A percentile compares a stretch with the other conserved stretches of the same genome.
These are phyloP conservation scores for Kernera saxatilis DNA, from an alignment of 345 rosid species.

Conservation along the genomic window DNA sequence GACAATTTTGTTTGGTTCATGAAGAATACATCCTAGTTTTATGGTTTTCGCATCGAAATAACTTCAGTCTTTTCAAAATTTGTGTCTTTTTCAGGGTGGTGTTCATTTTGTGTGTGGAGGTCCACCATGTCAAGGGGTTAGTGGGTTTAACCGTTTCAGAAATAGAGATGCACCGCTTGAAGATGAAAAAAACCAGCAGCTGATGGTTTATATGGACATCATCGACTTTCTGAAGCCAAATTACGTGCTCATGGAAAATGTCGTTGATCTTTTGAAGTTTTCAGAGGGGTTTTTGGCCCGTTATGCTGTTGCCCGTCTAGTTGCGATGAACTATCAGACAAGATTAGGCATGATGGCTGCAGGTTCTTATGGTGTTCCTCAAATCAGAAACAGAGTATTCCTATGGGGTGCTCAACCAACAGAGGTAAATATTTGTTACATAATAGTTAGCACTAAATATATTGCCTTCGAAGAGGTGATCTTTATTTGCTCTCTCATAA, in stretches of 20 bases:
- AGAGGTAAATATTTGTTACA: slow-evolving; percentile 23
- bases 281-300: slow-evolving; percentile 35
- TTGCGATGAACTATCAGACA: slow-evolving; percentile 42
- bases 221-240: slow-evolving; percentile 39
- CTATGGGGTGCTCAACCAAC: slow-evolving; percentile 46
- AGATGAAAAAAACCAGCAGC: slow-evolving; percentile 32
- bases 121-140: slow-evolving; percentile 44
- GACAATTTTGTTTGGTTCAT: background rate
- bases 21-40: background rate
- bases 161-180: slow-evolving; percentile 29
- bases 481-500: background rate
- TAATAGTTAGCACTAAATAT: background rate
- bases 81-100: slow-evolving; percentile 23
- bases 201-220: slow-evolving; percentile 32
- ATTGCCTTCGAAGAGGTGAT: background rate
- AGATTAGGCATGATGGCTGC: slow-evolving; percentile 46
- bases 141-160: slow-evolving; percentile 39
- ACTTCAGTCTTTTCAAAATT: background rate
- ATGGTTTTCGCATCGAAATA: background rate
- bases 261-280: slow-evolving; percentile 41
- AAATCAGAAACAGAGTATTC: slow-evolving; percentile 37
- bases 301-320: slow-evolving; percentile 41
- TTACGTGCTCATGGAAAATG: slow-evolving; percentile 53
- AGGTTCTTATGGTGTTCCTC: slow-evolving; percentile 46
- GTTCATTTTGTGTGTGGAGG: slow-evolving; percentile 42